Evolutionary conservation across 352 stramenopile genomes (phyloP).

Genomic region (Elongisporangium undulatum): DNA sequence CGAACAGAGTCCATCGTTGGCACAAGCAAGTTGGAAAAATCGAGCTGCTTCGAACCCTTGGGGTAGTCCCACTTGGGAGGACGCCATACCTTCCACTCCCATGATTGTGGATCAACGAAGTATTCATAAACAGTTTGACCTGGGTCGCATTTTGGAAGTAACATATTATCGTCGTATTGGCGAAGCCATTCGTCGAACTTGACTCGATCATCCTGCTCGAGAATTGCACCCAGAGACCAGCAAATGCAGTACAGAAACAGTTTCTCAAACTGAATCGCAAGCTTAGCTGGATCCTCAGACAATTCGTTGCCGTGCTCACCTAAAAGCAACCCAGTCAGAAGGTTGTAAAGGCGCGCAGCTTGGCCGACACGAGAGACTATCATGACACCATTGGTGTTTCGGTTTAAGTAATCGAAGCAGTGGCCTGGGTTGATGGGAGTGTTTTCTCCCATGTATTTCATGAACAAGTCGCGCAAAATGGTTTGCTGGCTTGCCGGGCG

Average conservation of each 20-base stretch:
- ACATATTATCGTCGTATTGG: constrained; percentile 86
- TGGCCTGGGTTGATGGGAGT: constrained; percentile 92
- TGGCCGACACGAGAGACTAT: constrained; percentile 90
- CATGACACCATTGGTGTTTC: constrained; percentile 94
- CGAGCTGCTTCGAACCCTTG: constrained; percentile 88
- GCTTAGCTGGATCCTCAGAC: constrained; percentile 59
- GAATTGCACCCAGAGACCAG: constrained; percentile 94
- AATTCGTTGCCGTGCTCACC: constrained; percentile 68
- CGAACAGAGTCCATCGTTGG: constrained; percentile 98
- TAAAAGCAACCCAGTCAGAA: constrained; percentile 91
- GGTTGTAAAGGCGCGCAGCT: constrained; percentile 71
- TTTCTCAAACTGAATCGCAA: constrained; percentile 90
- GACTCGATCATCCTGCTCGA: constrained; percentile 94
- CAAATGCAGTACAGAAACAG: constrained; percentile 96
- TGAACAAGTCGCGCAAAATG: constrained; percentile 90
- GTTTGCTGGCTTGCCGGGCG: constrained; percentile 81
- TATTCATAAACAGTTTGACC: constrained; percentile 93
- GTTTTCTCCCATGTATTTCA: constrained; percentile 96
- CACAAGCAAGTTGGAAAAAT: constrained; percentile 98
- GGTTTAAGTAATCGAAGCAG: constrained; percentile 95
- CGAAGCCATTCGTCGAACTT: constrained; percentile 97
- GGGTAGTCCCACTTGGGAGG: constrained; percentile 96
- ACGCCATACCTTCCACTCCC: constrained; percentile 95
- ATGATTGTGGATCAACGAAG: constrained; percentile 89
- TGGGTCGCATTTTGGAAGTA: constrained; percentile 90